Evolutionary conservation across 345 rosid genomes (phyloP).

Genomic region (Boechera retrofracta): DNA sequence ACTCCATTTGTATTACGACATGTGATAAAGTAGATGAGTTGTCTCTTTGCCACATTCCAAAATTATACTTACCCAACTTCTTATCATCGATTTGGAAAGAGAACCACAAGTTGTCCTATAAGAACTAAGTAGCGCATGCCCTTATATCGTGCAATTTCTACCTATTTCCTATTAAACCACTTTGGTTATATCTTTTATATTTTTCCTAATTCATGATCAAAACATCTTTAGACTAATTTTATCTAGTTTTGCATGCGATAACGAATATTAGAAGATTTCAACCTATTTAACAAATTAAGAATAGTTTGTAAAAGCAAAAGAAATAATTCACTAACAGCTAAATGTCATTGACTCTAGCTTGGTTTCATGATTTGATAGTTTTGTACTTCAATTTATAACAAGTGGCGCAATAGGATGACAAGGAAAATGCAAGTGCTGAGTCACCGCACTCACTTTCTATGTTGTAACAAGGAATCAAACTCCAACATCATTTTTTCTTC

Average conservation of each 20-base stretch:
- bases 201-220: neutral
- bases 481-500: conserved; percentile 30
- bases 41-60: conserved; percentile 29
- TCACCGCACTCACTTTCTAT: conserved; percentile 41
- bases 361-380: conserved; percentile 37
- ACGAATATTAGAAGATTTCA: neutral
- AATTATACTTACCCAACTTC: conserved; percentile 37
- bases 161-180: neutral
- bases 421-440: conserved; percentile 40
- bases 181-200: neutral
- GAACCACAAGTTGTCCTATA: conserved; percentile 26
- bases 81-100: conserved; percentile 29
- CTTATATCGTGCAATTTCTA: conserved; percentile 8
- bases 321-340: conserved; percentile 20
- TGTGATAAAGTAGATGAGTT: conserved; percentile 37
- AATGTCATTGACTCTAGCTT: conserved; percentile 30
- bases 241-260: neutral
- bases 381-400: conserved; percentile 34
- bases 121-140: conserved; percentile 10
- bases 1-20: conserved; percentile 32
- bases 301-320: neutral
- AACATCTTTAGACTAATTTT: neutral
- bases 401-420: conserved; percentile 41
- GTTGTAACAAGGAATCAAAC: conserved; percentile 35
- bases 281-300: neutral